Base-by-base conservation (phyloP, 257 asterid genomes). In the Fraxinus americana region DNA sequence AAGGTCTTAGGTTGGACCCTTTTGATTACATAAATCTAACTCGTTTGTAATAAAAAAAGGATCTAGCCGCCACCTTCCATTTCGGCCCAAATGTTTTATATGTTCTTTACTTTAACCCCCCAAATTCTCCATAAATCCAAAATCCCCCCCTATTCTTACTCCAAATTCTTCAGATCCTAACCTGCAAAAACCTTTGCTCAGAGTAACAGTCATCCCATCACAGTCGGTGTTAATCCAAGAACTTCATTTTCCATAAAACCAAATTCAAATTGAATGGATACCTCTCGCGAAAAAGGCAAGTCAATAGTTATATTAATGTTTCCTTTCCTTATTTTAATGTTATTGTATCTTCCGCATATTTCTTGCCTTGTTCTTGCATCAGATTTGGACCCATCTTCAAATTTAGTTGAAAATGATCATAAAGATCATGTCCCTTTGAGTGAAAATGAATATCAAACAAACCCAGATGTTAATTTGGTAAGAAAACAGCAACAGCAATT, bases 401-500 rank as follows among this genome's bases (percentile, higher is more conserved):
- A 57, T 82, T 78, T 35, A 21, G 80, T 36, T 54, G 86, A 82
- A 78, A 73, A 68, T 19, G 79, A 72, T 59, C 19, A 39, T 66
- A 23, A 39, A 70, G 80, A 71, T 38, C 73, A 12, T 61, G 48
- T 45, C 75, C 82, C 75, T 70, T 70, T 67, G 61, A 57, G 11
- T 72, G 78, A 82, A 80, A 82, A 27, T 11, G 75, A 73, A 1
- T 19, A 54, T n/a, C 79, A 70, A 39, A 48, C 39, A 54, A 71
- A 30, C 66, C 57, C 75, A 25, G 83, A 81, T 80, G 72, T 12
- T 57, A 82, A 36, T 67, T 77, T 89, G 83, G 72, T 89, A 61
- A 80, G 70, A 43, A 79, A 80, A 71, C 97, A 91, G 59, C 88
- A 88, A 59, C 54, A 83, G 25, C 97, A 93, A 75, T 82, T 93